Base-by-base conservation (phyloP, 2,329 filamentous ascomycete genomes). In the Aspergillus luchuensis region DNA sequence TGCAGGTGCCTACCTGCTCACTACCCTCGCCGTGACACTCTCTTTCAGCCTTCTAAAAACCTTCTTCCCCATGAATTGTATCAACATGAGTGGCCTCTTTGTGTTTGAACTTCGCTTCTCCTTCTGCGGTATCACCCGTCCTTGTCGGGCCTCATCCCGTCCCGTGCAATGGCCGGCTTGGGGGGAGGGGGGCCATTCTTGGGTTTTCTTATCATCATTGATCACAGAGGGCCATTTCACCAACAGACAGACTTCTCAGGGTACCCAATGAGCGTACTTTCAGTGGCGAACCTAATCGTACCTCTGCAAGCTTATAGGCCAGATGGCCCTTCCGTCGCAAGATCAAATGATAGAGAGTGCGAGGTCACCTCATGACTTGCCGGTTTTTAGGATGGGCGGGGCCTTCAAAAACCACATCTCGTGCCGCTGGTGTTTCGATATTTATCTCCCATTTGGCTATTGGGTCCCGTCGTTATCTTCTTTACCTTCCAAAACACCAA, bases 351-450 rank as follows among this genome's bases (percentile, higher is more conserved):
- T 28, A 3, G 25, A 8, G 25, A 28, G 7, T 28, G 7, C 25
- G 7, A 28, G 25, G 25, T 28, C 25, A 8, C 33, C 33, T 13
- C 33, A 2, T 36, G 5, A 5, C 5, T 33, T 33, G 33, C 33
- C 11, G 33, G 10, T 36, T 36, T 5, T 5, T 36, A 36, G 33
- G 19, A 28, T 62, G 47, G 79, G 79, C 6, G 72, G 75, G 53
- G 72, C 69, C 15, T 73, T 77, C 47, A 75, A 74, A 4, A 15
- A 28, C 53, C 61, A 68, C 49, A 59, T 73, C 8, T 74, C 76
- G 17, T 81, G 80, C 79, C 69, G 80, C 4, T 81, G 79, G 80
- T 82, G 68, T 59, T 80, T 80, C 69, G 81, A 80, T 25, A 38
- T 58, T 19, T 41, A 54, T 25, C 17, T 58, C 1, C 49, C 57